A percentile compares a stretch with the other conserved stretches of the same genome.
phyloP scores from a whole-genome alignment of 2,329 filamentous ascomycete genomes.

The Fusarium aywerte region DNA sequence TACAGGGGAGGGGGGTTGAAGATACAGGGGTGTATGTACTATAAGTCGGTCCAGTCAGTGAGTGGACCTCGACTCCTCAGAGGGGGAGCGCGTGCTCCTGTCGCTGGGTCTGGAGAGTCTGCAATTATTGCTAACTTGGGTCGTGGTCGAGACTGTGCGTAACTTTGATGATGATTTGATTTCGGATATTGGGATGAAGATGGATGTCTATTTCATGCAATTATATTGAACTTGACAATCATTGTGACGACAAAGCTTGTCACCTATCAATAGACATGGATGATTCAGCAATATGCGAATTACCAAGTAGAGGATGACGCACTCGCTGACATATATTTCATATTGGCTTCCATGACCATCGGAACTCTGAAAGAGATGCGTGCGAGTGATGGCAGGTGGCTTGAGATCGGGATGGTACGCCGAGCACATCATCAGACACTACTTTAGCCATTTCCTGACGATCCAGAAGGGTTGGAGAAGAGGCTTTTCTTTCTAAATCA shows the following conservation, averaged over 20 bases:
- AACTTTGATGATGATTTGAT: constrained; percentile 31
- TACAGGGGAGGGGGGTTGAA: constrained; percentile 34
- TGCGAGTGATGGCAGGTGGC: constrained; percentile 8
- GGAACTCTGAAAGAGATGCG: constrained; percentile 3
- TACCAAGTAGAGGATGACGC: background rate
- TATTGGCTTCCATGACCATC: background rate
- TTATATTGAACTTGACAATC: background rate
- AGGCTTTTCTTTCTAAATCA: constrained; percentile 3
- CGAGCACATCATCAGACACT: constrained; percentile 27
- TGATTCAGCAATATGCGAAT: background rate
- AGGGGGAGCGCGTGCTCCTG: constrained; percentile 29
- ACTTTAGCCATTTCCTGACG: constrained; percentile 8
- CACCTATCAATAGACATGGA: background rate
- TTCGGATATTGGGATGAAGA: constrained; percentile 5
- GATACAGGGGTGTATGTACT: constrained; percentile 23
- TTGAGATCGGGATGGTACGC: constrained; percentile 1
- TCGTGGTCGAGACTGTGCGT: constrained; percentile 33
- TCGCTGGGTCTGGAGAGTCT: constrained; percentile 34
- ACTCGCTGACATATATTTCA: background rate
- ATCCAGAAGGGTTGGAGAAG: constrained; percentile 25
- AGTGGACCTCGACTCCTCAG: constrained; percentile 9
- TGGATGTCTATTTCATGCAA: background rate
- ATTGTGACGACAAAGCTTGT: constrained; percentile 1
- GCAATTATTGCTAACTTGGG: constrained; percentile 35
- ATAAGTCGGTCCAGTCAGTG: background rate